Percentiles rank a stretch among this genome's conserved stretches.
Evolutionary conservation across 208 protist species (phyloP).

Genomic region (Naegleria fowleri): DNA sequence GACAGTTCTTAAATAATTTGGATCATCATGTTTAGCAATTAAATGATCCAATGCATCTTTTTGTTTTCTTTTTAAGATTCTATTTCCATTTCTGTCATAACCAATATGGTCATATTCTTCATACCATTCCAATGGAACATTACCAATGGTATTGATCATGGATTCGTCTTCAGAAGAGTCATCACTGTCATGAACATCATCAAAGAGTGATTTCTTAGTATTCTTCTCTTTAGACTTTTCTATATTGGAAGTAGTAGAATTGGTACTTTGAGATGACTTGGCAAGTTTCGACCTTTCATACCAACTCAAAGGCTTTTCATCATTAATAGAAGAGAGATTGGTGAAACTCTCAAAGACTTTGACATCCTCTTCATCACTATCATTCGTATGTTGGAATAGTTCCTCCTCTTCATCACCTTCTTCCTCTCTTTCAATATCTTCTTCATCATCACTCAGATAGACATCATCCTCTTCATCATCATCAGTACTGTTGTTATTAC

Average conservation of each 20-base stretch:
- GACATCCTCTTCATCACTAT: neutral
- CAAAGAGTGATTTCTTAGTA: neutral
- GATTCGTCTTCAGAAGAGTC: slow-evolving; percentile 13
- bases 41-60: slow-evolving; percentile 73
- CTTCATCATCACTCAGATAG: slow-evolving; percentile 20
- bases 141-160: slow-evolving; percentile 69
- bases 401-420: neutral
- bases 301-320: neutral
- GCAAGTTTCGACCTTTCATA: neutral
- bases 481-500: neutral
- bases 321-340: neutral
- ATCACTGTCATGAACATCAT: slow-evolving; percentile 7
- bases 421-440: slow-evolving; percentile 2
- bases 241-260: neutral
- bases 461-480: slow-evolving; percentile 19
- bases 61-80: slow-evolving; percentile 69
- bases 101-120: slow-evolving; percentile 81
- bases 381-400: neutral
- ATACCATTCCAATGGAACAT: slow-evolving; percentile 88
- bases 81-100: slow-evolving; percentile 81
- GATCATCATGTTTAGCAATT: slow-evolving; percentile 78
- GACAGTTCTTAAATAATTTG: slow-evolving; percentile 77
- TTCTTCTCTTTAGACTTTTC: neutral
- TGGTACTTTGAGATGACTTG: neutral
- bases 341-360: neutral